A percentile compares a stretch with the other conserved stretches of the same genome.
Evolutionary conservation across 169 alveolate genomes (phyloP).

Genomic region (Fabrea salina): DNA sequence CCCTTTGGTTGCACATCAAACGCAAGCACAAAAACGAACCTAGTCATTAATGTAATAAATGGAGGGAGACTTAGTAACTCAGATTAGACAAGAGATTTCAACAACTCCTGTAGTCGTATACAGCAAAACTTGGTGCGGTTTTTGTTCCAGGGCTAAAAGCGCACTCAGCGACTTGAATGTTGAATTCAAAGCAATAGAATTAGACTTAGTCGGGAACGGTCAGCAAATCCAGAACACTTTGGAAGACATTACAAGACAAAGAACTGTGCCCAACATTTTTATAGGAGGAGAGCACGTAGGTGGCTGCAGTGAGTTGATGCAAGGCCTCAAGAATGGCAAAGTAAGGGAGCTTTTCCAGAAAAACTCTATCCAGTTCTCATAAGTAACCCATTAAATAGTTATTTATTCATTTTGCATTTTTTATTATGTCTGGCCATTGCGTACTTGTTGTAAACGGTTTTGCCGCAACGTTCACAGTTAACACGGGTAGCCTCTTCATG

Average conservation of each 20-base stretch:
- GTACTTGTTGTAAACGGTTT: too few relatives aligned
- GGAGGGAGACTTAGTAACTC: neutral
- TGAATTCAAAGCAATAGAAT: neutral
- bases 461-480: too few relatives aligned
- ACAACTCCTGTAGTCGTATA: slow-evolving; percentile 15
- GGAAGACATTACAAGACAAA: slow-evolving; percentile 9
- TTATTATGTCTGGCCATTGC: too few relatives aligned
- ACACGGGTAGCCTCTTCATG: too few relatives aligned
- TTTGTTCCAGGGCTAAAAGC: slow-evolving; percentile 13
- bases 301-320: slow-evolving; percentile 35
- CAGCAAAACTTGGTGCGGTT: slow-evolving; percentile 17
- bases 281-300: slow-evolving; percentile 38
- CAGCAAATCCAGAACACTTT: neutral
- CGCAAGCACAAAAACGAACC: too few relatives aligned
- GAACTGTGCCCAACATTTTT: slow-evolving; percentile 39
- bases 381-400: too few relatives aligned
- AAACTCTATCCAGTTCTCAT: too few relatives aligned
- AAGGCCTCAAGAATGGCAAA: too few relatives aligned
- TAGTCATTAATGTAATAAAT: too few relatives aligned
- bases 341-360: too few relatives aligned
- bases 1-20: too few relatives aligned
- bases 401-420: too few relatives aligned
- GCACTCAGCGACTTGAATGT: neutral
- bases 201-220: neutral
- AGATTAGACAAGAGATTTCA: neutral